Evolutionary conservation across 345 rosid genomes (phyloP), one percentile per base, ranked within the genome.

Genomic region (Noccaea caerulescens): DNA sequence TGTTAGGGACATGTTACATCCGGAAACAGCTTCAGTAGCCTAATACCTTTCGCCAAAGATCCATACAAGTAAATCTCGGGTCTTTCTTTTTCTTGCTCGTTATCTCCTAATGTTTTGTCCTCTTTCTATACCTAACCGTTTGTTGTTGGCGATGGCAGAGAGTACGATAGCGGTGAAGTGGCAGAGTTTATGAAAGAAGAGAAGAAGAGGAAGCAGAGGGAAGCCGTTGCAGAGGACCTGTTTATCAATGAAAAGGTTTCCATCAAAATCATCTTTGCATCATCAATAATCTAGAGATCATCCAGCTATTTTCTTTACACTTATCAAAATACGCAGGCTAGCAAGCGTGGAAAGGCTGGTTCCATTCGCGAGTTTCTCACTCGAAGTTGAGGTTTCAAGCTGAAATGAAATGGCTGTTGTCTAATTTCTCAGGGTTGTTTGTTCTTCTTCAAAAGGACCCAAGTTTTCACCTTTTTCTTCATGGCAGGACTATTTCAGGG

Each of bases 171-270:
- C 32, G 85, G 78, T 56, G 91, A 84, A 8, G 61, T 81, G 73
- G 80, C 73, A 14, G 83, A 84, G 57, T 82, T 76, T 50, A 57
- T 87, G 73, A 89, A 81, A 76, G 92, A 89, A 85, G 98, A 93
- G 79, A 89, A 83, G 76, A 91, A 75, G 74, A 84, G 91, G 73
- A 91, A 87, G 84, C 86, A 93, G 76, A 69, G 73, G 87, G 97
- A 93, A 79, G 94, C 98, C 56, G 63, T 86, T 70, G 96, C 94
- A 27, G 98, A 93, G 75, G 96, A 93, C 68, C 73, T 93, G 59
- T 93, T 93, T 57, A 80, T 84, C 76, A 77, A 60, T 74, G 88
- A 84, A 70, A 89, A 82, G 92, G 98, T 90, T 47, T 44, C 10
- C 80, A 52, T 58, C 49, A 58, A 27, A 3, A 63, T 23, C 64